Evolutionary conservation across 2,329 filamentous ascomycete genomes (phyloP).

Genomic region (Bipolaris zeicola): DNA sequence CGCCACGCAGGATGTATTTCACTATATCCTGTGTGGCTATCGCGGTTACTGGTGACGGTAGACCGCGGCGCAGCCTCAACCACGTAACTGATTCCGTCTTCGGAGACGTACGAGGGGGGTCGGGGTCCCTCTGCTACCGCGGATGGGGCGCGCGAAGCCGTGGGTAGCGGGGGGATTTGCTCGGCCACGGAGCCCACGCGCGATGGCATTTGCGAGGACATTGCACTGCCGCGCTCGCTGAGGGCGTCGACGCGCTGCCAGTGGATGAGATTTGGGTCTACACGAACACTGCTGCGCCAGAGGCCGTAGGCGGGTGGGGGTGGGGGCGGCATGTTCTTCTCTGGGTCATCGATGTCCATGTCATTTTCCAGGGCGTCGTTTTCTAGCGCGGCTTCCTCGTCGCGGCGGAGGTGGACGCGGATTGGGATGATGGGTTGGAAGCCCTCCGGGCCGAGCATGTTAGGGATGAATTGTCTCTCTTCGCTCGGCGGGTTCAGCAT

Average conservation of each 20-base stretch:
- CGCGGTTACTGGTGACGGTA: slow-evolving; percentile 6
- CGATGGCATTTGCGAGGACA: slow-evolving; percentile 9
- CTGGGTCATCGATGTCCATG: slow-evolving; percentile 16
- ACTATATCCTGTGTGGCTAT: slow-evolving; percentile 31
- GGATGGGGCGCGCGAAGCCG: neutral
- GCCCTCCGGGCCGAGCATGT: slow-evolving; percentile 62
- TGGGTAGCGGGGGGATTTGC: neutral
- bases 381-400: slow-evolving; percentile 67
- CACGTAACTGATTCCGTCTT: slow-evolving; percentile 75
- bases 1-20: slow-evolving; percentile 48
- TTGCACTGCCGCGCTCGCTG: slow-evolving; percentile 3
- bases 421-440: slow-evolving; percentile 78
- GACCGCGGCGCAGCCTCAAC: slow-evolving; percentile 63
- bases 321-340: slow-evolving; percentile 29
- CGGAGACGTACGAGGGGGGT: slow-evolving; percentile 77
- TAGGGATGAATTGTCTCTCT: slow-evolving; percentile 47
- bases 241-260: slow-evolving; percentile 67
- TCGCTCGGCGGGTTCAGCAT: slow-evolving; percentile 55
- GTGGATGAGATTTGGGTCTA: slow-evolving; percentile 80
- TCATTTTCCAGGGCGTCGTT: slow-evolving; percentile 55
- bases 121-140: slow-evolving; percentile 46
- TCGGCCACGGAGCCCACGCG: slow-evolving; percentile 7
- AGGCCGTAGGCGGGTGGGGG: slow-evolving; percentile 82
- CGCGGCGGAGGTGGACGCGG: slow-evolving; percentile 72
- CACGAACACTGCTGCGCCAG: slow-evolving; percentile 80